phyloP scores from a whole-genome alignment of 2,329 filamentous ascomycete species.

The Colletotrichum abscissum region DNA sequence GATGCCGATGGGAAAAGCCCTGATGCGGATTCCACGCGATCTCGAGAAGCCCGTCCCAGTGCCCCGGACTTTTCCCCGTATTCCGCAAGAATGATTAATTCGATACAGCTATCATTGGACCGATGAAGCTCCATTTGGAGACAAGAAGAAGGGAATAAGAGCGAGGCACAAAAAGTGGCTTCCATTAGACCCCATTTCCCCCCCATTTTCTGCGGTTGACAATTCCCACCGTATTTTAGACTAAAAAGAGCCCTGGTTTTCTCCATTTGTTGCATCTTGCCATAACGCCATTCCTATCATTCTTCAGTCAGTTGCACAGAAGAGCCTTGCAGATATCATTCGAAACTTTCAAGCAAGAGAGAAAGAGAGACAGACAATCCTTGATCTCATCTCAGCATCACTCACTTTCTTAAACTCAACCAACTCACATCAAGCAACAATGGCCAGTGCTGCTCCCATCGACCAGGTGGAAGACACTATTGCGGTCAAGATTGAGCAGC shows the following conservation, averaged over 20 bases:
- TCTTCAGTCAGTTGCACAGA: background rate
- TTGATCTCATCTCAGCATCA: background rate
- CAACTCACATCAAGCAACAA: background rate
- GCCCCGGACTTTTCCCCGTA: constrained; percentile 32
- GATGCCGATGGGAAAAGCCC: constrained; percentile 24
- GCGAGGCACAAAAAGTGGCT: constrained; percentile 25
- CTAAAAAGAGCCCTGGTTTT: background rate
- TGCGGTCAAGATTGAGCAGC: constrained; percentile 36
- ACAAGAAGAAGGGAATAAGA: constrained; percentile 3
- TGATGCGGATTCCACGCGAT: constrained; percentile 5
- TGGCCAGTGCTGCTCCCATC: constrained; percentile 9
- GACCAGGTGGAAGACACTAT: constrained; percentile 30
- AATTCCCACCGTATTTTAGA: background rate
- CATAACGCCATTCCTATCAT: background rate
- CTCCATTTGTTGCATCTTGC: background rate
- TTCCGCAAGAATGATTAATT: constrained; percentile 31
- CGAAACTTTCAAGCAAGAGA: background rate
- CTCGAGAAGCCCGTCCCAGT: constrained; percentile 4
- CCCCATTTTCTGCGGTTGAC: constrained; percentile 1
- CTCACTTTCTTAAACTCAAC: background rate
- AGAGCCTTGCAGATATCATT: background rate
- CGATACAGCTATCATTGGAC: constrained; percentile 4
- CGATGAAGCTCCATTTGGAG: background rate
- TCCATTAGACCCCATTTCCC: constrained; percentile 1
- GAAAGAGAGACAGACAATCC: background rate